Base-by-base conservation (phyloP, 495 filamentous ascomycete species). In the Penicillium lagena region DNA sequence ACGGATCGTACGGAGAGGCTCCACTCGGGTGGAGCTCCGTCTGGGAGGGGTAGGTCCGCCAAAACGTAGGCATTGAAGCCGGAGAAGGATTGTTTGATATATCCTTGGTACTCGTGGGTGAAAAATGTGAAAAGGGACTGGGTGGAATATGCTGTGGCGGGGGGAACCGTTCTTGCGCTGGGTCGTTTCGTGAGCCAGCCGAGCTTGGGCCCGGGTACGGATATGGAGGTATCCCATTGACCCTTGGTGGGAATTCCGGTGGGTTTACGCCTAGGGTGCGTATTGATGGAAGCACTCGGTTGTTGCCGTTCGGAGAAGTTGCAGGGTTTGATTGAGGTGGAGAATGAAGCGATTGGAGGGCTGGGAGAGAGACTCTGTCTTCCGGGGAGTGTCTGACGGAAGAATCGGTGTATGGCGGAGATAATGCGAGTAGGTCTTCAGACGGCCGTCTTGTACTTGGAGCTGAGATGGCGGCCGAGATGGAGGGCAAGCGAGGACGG, bases 281-380 rank as follows among this genome's bases (percentile, higher is more conserved):
- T 22, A 78, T 58, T 1, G 75, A 67, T 1, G 73, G 75, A 9
- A 77, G 55, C 31, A 46, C 69, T 41, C 68, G 68, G 7, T 44
- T 56, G 13, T 53, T 52, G 39, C 12, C 29, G 9, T 75, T 71
- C 2, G 71, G 66, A 4, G 73, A 69, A 36, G 58, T 64, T 29
- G 50, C 47, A 7, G 58, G 46, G 31, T 49, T 50, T 8, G 66
- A 65, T 32, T 11, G 10, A 47, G 42, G 2, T 2, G 45, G 34
- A 7, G 47, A 46, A 28, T 49, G 48, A 5, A 58, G 39, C 1
- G 42, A 36, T 14, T 47, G 35, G 29, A 51, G 31, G 12, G 50
- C 56, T 8, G 55, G 50, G 1, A 57, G 39, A 7, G 47, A 46
- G 14, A 51, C 29, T 10, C 39, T 47, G 29, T 39, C 29, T 8